phyloP scores from a whole-genome alignment of 805 yeast genomes.

The Cyberlindnera mycetangii region DNA sequence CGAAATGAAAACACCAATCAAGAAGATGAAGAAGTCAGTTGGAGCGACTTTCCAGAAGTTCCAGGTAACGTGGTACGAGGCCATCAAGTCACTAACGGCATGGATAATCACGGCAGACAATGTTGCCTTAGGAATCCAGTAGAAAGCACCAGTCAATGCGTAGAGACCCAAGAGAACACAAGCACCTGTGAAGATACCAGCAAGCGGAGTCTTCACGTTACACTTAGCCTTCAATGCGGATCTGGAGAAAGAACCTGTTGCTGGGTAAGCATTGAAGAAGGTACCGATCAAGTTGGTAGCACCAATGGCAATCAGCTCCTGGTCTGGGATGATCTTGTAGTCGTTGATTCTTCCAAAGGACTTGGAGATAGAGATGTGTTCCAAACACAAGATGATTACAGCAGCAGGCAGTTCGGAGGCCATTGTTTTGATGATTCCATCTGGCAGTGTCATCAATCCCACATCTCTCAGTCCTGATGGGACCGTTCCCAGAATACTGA shows the following conservation, averaged over 20 bases:
- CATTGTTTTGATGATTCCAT: conserved; percentile 53
- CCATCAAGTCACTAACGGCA: conserved; percentile 84
- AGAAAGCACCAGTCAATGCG: conserved; percentile 78
- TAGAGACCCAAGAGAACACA: conserved; percentile 87
- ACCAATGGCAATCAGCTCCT: conserved; percentile 92
- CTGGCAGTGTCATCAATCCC: conserved; percentile 67
- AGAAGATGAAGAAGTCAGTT: conserved; percentile 23
- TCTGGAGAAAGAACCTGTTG: conserved; percentile 94
- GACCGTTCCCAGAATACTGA: conserved; percentile 68
- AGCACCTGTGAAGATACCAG: conserved; percentile 86
- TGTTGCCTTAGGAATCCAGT: conserved; percentile 87
- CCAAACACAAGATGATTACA: conserved; percentile 74
- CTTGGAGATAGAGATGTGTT: conserved; percentile 91
- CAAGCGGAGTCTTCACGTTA: conserved; percentile 92
- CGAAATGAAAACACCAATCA: conserved; percentile 26
- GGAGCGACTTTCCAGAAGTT: conserved; percentile 73
- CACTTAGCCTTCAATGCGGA: conserved; percentile 93
- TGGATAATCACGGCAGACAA: conserved; percentile 87
- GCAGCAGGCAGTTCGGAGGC: conserved; percentile 86
- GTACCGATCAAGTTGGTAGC: conserved; percentile 88
- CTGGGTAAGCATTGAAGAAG: conserved; percentile 90
- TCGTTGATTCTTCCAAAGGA: conserved; percentile 92
- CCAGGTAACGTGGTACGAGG: conserved; percentile 64
- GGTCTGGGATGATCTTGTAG: conserved; percentile 88
- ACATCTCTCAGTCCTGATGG: conserved; percentile 80